Conservation (phyloP, 345 rosid genomes). For the Brassica juncea region DNA sequence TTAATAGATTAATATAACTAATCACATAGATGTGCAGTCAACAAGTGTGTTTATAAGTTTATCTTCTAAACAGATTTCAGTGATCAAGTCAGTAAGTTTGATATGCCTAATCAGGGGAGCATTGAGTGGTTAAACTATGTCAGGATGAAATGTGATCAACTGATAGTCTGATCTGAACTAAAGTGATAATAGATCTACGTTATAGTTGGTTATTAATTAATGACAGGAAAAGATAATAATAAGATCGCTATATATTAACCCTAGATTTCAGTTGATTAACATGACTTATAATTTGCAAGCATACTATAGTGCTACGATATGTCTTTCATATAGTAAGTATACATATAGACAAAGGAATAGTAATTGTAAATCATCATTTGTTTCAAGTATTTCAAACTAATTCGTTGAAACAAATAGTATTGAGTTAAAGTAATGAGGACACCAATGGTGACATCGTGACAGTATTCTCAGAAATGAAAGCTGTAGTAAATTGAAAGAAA, state of each 20-base stretch:
- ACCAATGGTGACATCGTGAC: neutral
- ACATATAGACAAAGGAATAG: neutral
- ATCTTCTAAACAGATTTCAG: neutral
- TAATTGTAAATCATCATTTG: neutral
- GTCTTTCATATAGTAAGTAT: neutral
- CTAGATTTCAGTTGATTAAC: neutral
- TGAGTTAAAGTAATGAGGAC: neutral
- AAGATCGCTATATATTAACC: neutral
- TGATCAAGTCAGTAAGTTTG: neutral
- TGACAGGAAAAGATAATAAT: neutral
- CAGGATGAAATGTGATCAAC: neutral
- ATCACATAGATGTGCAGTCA: neutral
- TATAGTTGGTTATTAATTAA: neutral
- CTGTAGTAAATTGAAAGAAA: neutral
- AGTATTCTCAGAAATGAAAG: neutral
- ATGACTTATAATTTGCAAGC: neutral
- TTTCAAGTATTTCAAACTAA: neutral
- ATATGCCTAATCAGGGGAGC: neutral
- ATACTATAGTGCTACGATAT: neutral
- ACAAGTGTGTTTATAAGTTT: neutral
- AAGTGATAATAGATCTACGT: neutral
- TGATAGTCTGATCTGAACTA: neutral
- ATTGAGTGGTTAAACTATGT: neutral
- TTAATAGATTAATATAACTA: too few relatives aligned
- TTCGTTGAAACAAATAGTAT: neutral